Base-by-base conservation (phyloP, 768 basidiomycete genomes). In the Psilocybe cubensis region DNA sequence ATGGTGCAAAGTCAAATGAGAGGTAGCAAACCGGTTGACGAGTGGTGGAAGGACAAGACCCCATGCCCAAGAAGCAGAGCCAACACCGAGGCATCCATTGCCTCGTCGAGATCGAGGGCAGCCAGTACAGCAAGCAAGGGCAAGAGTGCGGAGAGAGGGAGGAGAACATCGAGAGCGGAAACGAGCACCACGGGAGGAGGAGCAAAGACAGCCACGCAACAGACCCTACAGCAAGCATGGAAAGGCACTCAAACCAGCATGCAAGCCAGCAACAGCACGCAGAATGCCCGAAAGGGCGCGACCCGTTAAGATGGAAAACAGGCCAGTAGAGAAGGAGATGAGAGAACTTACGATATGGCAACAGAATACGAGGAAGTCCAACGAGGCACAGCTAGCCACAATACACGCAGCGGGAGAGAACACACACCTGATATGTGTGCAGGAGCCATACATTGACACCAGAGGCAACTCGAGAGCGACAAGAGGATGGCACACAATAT, bases 321-420 rank as follows among this genome's bases (percentile, higher is more conserved):
- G 10, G 25, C 11, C 24, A 27, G 33, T 20, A n/a, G 11, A 56
- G 20, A 11, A 41, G 21, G 10, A 28, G 24, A 53, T 35, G n/a
- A 48, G 45, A 44, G 6, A 12, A 5, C 24, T 57, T 7, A 61
- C 48, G 33, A 61, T 61, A 10, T 61, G 60, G 60, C 60, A 61
- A 31, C 60, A 61, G 35, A 61, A 61, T 23, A 35, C 51, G 5
- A 40, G 56, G 29, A 57, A 54, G 35, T 61, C 51, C 1, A 23
- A n/a, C 14, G 23, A 31, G 6, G 60, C 44, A 6, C 56, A 57
- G 27, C 45, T 42, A 21, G 41, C 28, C 11, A 61, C 56, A 4
- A 9, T 61, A 31, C 60, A 53, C 6, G 4, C 44, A 1, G 52
- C 48, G 23, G 35, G 20, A 7, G 10, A 52, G 20, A 41, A 57